These are phyloP conservation scores for Croton laevigatus DNA, from an alignment of 441 rosid species.

Conservation along the genomic window DNA sequence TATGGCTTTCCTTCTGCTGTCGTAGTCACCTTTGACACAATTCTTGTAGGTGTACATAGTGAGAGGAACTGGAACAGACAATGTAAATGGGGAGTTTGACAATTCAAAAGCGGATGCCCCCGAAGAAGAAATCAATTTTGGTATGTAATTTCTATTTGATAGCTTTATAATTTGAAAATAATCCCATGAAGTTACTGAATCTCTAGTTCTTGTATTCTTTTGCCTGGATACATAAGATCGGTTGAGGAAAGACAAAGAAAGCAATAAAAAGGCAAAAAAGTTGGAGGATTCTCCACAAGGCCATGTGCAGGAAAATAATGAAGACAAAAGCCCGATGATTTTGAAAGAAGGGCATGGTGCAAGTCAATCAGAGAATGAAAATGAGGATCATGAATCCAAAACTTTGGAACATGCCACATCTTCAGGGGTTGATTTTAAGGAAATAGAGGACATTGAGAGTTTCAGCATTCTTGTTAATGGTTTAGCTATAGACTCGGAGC, in stretches of 20 bases:
- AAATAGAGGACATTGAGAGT: slow-evolving; percentile 27
- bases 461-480: slow-evolving; percentile 37
- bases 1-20: slow-evolving; percentile 8
- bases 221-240: slow-evolving; percentile 12
- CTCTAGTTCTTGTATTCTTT: slow-evolving; percentile 14
- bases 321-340: slow-evolving; percentile 26
- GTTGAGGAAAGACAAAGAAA: slow-evolving; percentile 16
- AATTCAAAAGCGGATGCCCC: slow-evolving; percentile 23
- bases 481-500: slow-evolving; percentile 34
- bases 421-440: slow-evolving; percentile 30
- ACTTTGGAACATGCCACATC: slow-evolving; percentile 18
- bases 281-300: slow-evolving; percentile 20
- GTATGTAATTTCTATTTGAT: slow-evolving; percentile 18
- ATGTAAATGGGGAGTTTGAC: slow-evolving; percentile 15
- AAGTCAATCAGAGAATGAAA: slow-evolving; percentile 23
- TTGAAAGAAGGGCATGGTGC: slow-evolving; percentile 20
- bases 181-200: slow-evolving; percentile 11
- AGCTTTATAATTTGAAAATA: slow-evolving; percentile 4
- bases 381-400: slow-evolving; percentile 20
- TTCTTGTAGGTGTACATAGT: slow-evolving; percentile 44
- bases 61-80: slow-evolving; percentile 27
- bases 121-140: slow-evolving; percentile 27
- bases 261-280: slow-evolving; percentile 15
- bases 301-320: slow-evolving; percentile 22
- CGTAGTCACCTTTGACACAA: neutral